A percentile compares a stretch with the other conserved stretches of the same genome.
Conservation (phyloP, 345 rosid species). For the Limnanthes douglasii region DNA sequence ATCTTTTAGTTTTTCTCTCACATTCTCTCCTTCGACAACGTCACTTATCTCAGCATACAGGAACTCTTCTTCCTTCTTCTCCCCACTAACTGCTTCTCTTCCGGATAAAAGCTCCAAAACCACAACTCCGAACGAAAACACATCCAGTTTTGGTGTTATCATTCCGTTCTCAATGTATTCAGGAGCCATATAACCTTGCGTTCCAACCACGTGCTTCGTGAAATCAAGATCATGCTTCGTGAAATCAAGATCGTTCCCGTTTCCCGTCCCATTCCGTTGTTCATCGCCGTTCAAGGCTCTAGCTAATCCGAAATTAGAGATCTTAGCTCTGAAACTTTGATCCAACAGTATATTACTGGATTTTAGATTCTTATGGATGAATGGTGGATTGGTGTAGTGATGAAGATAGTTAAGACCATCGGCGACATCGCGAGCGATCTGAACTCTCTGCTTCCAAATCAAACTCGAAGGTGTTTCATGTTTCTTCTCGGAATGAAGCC, state of each 20-base stretch:
- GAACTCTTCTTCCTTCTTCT: constrained; percentile 27
- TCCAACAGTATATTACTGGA: constrained; percentile 68
- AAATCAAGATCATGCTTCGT: no score
- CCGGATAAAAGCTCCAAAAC: constrained; percentile 76
- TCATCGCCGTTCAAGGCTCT: constrained; percentile 31
- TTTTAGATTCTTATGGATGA: constrained; percentile 78
- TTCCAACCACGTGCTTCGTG: constrained; percentile 74
- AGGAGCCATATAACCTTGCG: constrained; percentile 82
- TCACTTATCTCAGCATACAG: constrained; percentile 24
- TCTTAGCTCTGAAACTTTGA: constrained; percentile 52
- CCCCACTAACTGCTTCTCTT: constrained; percentile 35
- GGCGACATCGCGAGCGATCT: constrained; percentile 50
- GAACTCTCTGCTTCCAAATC: constrained; percentile 79
- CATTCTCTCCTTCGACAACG: constrained; percentile 65
- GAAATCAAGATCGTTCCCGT: no score
- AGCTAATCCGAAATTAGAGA: constrained; percentile 67
- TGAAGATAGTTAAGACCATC: constrained; percentile 77
- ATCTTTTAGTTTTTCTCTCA: constrained; percentile 38
- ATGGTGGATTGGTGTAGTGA: constrained; percentile 59
- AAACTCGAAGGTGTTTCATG: constrained; percentile 13
- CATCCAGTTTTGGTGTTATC: constrained; percentile 73
- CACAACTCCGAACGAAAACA: constrained; percentile 74
- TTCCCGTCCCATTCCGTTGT: constrained; percentile 24
- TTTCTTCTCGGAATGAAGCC: constrained; percentile 30
- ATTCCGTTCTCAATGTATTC: constrained; percentile 84